Conservation (phyloP, 1,284 basidiomycete species). For the Papiliotrema fonsecae region DNA sequence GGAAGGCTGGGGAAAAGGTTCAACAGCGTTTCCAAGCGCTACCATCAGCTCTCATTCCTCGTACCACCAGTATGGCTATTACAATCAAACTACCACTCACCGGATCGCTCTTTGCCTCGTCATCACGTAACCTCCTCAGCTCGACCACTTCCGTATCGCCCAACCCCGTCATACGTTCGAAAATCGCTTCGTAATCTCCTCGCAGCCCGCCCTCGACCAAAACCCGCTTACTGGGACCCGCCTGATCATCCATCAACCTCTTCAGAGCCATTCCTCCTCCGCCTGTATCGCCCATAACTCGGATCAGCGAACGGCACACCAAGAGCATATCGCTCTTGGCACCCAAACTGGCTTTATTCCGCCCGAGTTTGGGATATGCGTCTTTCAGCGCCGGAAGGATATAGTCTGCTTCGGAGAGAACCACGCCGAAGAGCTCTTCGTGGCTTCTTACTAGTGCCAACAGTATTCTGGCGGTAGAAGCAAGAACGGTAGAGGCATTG, state of each 20-base stretch:
- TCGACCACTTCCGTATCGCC: conserved; percentile 15
- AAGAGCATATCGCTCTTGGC: conserved; percentile 15
- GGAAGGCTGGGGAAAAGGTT: conserved; percentile 41
- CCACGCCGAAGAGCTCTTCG: conserved; percentile 22
- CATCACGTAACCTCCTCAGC: conserved; percentile 7
- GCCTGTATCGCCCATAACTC: conserved; percentile 6
- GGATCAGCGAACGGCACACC: conserved; percentile 19
- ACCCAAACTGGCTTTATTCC: conserved; percentile 3
- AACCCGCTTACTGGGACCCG: conserved; percentile 5
- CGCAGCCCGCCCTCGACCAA: conserved; percentile 3
- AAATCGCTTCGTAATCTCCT: conserved; percentile 5
- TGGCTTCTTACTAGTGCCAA: conserved; percentile 19
- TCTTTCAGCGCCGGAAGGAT: conserved; percentile 20
- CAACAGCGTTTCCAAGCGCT: conserved; percentile 30
- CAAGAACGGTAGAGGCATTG: neutral
- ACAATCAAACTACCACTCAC: conserved; percentile 13
- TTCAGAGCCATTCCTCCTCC: conserved; percentile 8
- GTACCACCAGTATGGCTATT: too few relatives aligned
- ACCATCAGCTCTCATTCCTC: neutral
- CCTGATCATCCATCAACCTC: conserved; percentile 2
- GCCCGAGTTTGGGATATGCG: conserved; percentile 16
- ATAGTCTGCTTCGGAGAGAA: conserved; percentile 20
- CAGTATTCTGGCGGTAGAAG: conserved; percentile 7
- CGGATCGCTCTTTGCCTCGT: conserved; percentile 11
- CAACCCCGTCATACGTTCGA: neutral